Base-by-base conservation (phyloP, 2,329 filamentous ascomycete genomes). In the Xylaria digitata region DNA sequence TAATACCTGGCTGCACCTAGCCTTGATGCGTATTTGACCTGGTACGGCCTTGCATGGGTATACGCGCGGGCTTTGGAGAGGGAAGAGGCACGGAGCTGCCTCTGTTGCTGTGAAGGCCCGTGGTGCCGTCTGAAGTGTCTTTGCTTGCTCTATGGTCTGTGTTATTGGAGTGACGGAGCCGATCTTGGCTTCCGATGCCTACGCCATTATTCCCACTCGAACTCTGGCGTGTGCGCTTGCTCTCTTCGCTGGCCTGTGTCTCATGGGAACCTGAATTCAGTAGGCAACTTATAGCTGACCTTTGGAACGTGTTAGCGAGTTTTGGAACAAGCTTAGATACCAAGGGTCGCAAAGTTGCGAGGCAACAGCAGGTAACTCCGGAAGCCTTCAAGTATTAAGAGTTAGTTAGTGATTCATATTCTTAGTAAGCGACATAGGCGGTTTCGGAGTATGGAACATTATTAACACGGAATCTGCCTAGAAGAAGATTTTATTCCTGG, bases 361-460 rank as follows among this genome's bases (percentile, higher is more conserved):
- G 73, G 63, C 79, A 80, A 3, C 74, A 74, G 69, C 78, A 80
- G 21, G 73, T 77, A 23, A 81, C 75, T 11, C 76, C 79, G 0
- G 75, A 78, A 67, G 73, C 75, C 61, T 64, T 55, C 6, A 52
- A 37, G 26, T 11, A 46, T 8, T 21, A 6, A 19, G 11, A 40
- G 61, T 64, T 15, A 40, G 61, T 64, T 15, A 63, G 54, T 21
- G 34, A 30, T 21, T n/a, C 19, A 11, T 30, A 42, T 56, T 21
- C 45, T 21, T 6, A 9, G 34, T 6, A 26, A 53, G 17, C 9
- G 13, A 42, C 30, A 3, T 6, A 54, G 6, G 19, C 5, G 7
- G 1, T 21, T 19, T 21, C 6, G 42, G 7, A 19, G n/a, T 34
- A 23, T 23, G 34, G 17, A 15, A n/a, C 32, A n/a, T 17, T 1